Evolutionary conservation across 768 basidiomycete genomes (phyloP).

Genomic region (Russula sp.): DNA sequence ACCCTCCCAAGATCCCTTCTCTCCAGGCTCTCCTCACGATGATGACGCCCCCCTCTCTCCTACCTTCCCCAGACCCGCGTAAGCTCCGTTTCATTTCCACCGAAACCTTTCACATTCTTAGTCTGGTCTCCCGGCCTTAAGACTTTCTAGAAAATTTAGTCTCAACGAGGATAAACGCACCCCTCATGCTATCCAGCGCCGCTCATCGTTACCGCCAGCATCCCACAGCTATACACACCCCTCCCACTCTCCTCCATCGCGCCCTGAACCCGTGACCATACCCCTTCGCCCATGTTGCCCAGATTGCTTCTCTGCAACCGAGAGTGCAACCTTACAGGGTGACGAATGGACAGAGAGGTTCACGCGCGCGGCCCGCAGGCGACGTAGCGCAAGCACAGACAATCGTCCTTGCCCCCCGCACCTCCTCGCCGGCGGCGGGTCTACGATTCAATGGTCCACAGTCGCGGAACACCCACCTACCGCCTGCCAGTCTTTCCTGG

Average conservation of each 20-base stretch:
- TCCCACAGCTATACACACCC: conserved; percentile 11
- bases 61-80: conserved; percentile 6
- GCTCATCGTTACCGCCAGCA: conserved; percentile 18
- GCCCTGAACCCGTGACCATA: conserved; percentile 43
- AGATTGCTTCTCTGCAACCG: conserved; percentile 54
- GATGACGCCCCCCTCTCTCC: conserved; percentile 41
- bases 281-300: conserved; percentile 69
- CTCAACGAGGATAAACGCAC: conserved; percentile 19
- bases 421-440: conserved; percentile 15
- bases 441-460: conserved; percentile 21
- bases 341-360: conserved; percentile 60
- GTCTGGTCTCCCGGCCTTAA: background rate
- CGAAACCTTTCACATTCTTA: background rate
- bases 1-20: conserved; percentile 20
- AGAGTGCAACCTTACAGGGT: conserved; percentile 49
- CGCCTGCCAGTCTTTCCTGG: conserved; percentile 14
- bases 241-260: conserved; percentile 22
- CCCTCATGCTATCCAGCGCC: conserved; percentile 52
- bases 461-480: conserved; percentile 20
- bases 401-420: conserved; percentile 21
- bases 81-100: background rate
- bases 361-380: conserved; percentile 52
- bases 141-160: conserved; percentile 17
- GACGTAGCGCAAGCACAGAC: conserved; percentile 38
- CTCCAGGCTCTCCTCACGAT: conserved; percentile 37